Percentiles rank a stretch among this genome's conserved stretches.
phyloP scores from a whole-genome alignment of 805 yeast genomes.

The Nakazawaea molendinolei region DNA sequence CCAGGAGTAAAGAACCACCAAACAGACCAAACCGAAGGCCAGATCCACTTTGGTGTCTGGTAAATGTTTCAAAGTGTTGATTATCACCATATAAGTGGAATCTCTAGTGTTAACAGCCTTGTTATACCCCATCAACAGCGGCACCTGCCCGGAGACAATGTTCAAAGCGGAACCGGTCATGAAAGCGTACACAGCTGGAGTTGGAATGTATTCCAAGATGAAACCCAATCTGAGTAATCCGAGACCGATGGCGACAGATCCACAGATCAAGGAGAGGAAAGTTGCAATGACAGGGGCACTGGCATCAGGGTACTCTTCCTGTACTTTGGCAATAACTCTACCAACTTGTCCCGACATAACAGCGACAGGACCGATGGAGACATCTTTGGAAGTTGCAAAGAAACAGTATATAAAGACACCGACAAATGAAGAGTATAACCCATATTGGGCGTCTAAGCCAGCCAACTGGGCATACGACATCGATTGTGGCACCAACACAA shows the following conservation, averaged over 20 bases:
- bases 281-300: conserved; percentile 74
- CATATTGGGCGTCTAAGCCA: conserved; percentile 73
- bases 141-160: conserved; percentile 80
- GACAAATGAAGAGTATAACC: conserved; percentile 84
- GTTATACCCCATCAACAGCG: conserved; percentile 73
- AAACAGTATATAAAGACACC: conserved; percentile 86
- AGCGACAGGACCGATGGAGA: conserved; percentile 94
- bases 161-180: conserved; percentile 91
- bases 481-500: conserved; percentile 88
- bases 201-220: conserved; percentile 79
- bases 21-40: conserved; percentile 77
- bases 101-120: conserved; percentile 63
- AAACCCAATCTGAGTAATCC: conserved; percentile 84
- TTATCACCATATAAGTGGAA: conserved; percentile 62
- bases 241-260: conserved; percentile 75
- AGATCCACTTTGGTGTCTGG: conserved; percentile 70
- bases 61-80: conserved; percentile 65
- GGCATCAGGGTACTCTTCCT: conserved; percentile 36
- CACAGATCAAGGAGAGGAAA: conserved; percentile 71
- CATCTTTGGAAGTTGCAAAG: conserved; percentile 94
- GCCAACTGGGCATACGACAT: conserved; percentile 94
- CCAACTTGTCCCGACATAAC: conserved; percentile 88
- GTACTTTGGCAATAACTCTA: conserved; percentile 64
- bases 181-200: conserved; percentile 90
- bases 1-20: conserved; percentile 68